Conservation (phyloP, 2,329 filamentous ascomycete genomes). For the Chalara sp. region DNA sequence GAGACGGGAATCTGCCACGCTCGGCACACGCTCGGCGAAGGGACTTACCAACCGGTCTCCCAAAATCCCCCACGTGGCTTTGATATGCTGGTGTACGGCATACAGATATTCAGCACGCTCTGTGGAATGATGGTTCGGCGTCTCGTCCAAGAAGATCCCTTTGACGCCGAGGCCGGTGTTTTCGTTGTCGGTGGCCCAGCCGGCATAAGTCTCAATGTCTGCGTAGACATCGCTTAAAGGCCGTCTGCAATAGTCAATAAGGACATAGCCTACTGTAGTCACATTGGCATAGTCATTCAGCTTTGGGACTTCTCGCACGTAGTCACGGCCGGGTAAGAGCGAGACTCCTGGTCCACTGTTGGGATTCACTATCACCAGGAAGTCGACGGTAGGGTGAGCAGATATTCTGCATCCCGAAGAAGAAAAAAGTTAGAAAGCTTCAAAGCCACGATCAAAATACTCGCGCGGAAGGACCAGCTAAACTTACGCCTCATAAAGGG, state of each 20-base stretch:
- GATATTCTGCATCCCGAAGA: neutral
- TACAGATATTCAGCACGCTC: neutral
- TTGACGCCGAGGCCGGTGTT: conserved; percentile 6
- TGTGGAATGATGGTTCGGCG: conserved; percentile 7
- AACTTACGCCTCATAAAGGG: conserved; percentile 11
- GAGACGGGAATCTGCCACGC: neutral
- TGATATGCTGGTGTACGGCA: neutral
- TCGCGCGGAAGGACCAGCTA: neutral
- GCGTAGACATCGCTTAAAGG: neutral
- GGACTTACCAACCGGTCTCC: neutral
- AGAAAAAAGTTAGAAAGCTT: neutral
- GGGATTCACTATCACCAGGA: conserved; percentile 22
- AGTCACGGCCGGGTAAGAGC: conserved; percentile 26
- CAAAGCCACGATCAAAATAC: neutral
- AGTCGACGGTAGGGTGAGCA: conserved; percentile 14
- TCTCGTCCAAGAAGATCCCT: conserved; percentile 16
- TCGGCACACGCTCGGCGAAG: neutral
- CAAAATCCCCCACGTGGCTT: neutral
- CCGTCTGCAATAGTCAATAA: conserved; percentile 25
- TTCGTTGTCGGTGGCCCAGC: conserved; percentile 4
- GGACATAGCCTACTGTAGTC: conserved; percentile 32
- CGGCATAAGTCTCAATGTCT: conserved; percentile 10
- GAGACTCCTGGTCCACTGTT: conserved; percentile 26
- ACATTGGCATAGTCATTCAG: conserved; percentile 32
- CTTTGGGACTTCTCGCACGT: conserved; percentile 26